Base-by-base conservation (phyloP, 148 eudicot genomes). In the Chenopodium album region DNA sequence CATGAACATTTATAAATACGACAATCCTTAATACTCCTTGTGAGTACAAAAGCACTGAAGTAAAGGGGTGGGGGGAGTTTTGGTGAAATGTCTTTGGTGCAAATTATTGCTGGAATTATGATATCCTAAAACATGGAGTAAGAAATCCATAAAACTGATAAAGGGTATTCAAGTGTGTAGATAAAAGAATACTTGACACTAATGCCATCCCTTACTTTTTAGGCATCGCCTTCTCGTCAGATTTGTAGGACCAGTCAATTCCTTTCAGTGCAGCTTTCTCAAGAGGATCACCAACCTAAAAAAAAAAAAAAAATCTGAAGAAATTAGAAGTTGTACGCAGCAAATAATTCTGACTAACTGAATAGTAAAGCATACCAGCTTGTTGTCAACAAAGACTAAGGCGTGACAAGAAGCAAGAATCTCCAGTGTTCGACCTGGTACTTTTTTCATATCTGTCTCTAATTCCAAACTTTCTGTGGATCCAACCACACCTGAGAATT, bases 371-470 rank as follows among this genome's bases (percentile, higher is more conserved):
- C 88, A 72, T 92, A 96, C 99, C 97, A 96, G 87, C 88, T 96
- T 96, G 88, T 94, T 96, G 80, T 92, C 99, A 88, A 96, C 99
- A 73, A 91, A 94, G 71, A 96, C 99, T 82, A 94, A 82, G 12
- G 99, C 92, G 87, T 96, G 99, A 89, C 99, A 96, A 81, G 99
- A 94, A 78, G 97, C 99, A 85, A 96, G 97, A 77, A 96, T 94
- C 86, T 96, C 97, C 90, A 85, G 82, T n/a, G 98, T 91, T 71
- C 92, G 92, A 62, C 75, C 64, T 16, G 92, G 90, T 80, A 96
- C 89, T 80, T 82, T 92, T 81, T 89, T 90, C 89, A 88, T 90
- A 76, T 96, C 98, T 31, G 89, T 85, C 82, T 92, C 97, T 73
- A 92, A 63, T 37, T 91, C 95, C 83, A 82, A 84, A 83, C 81